Percentiles rank a stretch among this genome's conserved stretches.
phyloP scores from a whole-genome alignment of 2,329 filamentous ascomycete species.

The Cadophora gregata region DNA sequence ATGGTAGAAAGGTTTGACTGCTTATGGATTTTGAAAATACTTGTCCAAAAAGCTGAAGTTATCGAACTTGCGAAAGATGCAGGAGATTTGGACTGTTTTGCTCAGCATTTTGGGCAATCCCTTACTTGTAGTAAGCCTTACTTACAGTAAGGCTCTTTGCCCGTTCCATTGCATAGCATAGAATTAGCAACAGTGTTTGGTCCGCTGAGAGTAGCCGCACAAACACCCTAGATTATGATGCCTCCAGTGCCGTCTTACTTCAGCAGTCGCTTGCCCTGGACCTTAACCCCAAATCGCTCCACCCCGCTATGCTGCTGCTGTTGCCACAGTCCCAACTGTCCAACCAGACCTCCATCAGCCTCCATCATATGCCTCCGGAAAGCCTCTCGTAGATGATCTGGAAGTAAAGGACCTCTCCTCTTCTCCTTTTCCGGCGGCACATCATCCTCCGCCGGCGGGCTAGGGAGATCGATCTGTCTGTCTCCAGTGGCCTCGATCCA shows the following conservation, averaged over 20 bases:
- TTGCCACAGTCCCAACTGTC: slow-evolving; percentile 65
- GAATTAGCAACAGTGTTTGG: no score
- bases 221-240: background rate
- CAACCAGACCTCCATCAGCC: slow-evolving; percentile 64
- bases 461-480: slow-evolving; percentile 59
- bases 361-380: slow-evolving; percentile 69
- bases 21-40: no score
- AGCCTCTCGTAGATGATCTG: slow-evolving; percentile 78
- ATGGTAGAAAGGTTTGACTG: no score
- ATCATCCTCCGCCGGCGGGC: slow-evolving; percentile 46
- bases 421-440: slow-evolving; percentile 46
- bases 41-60: no score
- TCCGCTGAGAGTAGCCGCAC: background rate
- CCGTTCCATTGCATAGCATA: no score
- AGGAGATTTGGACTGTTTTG: no score
- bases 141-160: no score
- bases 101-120: no score
- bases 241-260: slow-evolving; percentile 32
- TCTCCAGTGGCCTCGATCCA: slow-evolving; percentile 67
- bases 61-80: no score
- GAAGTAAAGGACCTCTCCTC: slow-evolving; percentile 65
- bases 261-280: slow-evolving; percentile 42
- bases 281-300: slow-evolving; percentile 56
- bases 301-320: slow-evolving; percentile 63
- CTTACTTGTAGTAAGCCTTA: no score